Conservation (phyloP, 305 asterid species). For the Plantago lanceolata region DNA sequence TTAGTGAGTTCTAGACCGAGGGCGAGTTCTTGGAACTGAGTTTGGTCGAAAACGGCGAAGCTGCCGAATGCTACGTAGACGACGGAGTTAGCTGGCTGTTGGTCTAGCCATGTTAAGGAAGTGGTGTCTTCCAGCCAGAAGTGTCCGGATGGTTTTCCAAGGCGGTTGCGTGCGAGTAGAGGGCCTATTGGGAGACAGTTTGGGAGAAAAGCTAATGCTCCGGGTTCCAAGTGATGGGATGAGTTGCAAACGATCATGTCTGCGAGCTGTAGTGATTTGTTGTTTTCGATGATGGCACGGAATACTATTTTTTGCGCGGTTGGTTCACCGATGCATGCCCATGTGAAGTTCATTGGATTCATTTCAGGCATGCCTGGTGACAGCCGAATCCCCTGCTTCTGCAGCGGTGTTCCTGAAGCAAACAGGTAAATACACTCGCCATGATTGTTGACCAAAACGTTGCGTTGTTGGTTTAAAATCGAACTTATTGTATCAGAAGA, state of each 20-base stretch:
- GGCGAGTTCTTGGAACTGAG: slow-evolving; percentile 39
- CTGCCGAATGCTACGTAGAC: slow-evolving; percentile 32
- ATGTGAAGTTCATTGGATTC: slow-evolving; percentile 27
- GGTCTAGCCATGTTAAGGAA: slow-evolving; percentile 42
- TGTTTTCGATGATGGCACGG: slow-evolving; percentile 15
- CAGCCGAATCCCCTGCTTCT: slow-evolving; percentile 29
- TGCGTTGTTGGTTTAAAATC: too few species aligned
- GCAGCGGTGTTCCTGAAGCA: slow-evolving; percentile 30
- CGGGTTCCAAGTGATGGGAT: slow-evolving; percentile 33
- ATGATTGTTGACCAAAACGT: too few species aligned
- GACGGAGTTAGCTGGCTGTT: slow-evolving; percentile 21
- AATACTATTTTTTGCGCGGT: slow-evolving; percentile 26
- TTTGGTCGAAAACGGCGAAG: slow-evolving; percentile 20
- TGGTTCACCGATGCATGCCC: slow-evolving; percentile 28
- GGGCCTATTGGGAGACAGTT: slow-evolving; percentile 39
- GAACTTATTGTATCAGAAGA: not conserved
- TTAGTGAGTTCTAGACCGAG: slow-evolving; percentile 39
- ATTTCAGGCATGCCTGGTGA: slow-evolving; percentile 36
- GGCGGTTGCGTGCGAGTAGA: slow-evolving; percentile 28
- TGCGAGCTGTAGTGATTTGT: slow-evolving; percentile 22
- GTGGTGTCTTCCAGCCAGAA: slow-evolving; percentile 25
- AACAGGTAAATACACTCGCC: not conserved
- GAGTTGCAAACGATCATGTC: slow-evolving; percentile 43
- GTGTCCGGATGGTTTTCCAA: slow-evolving; percentile 30
- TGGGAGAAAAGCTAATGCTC: slow-evolving; percentile 33